These are phyloP conservation scores for Hansenula anomala DNA, from an alignment of 1,139 yeast species.

Conservation along the genomic window DNA sequence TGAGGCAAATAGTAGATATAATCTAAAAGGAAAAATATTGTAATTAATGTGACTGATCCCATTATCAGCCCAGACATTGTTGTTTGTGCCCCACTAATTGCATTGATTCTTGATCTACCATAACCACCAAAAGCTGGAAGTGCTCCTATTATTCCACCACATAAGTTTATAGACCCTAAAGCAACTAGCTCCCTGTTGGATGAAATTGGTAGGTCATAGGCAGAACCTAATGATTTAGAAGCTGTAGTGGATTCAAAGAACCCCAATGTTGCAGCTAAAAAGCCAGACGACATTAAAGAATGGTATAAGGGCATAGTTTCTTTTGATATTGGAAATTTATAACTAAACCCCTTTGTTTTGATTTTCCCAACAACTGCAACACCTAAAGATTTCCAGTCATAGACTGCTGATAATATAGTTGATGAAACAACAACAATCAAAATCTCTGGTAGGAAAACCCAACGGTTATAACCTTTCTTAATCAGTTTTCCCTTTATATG, in stretches of 20 bases:
- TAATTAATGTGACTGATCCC: slow-evolving; percentile 67
- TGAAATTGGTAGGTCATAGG: slow-evolving; percentile 61
- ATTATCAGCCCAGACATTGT: slow-evolving; percentile 80
- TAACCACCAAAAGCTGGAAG: slow-evolving; percentile 96
- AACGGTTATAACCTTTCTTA: slow-evolving; percentile 28
- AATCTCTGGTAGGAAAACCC: slow-evolving; percentile 69
- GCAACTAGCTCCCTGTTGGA: slow-evolving; percentile 79
- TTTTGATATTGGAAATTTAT: slow-evolving; percentile 45
- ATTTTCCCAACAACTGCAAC: slow-evolving; percentile 70
- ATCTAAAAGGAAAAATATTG: slow-evolving; percentile 57
- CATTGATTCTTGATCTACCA: slow-evolving; percentile 87
- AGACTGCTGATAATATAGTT: slow-evolving; percentile 50
- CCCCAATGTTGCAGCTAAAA: slow-evolving; percentile 82
- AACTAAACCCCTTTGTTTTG: slow-evolving; percentile 35
- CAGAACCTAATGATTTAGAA: slow-evolving; percentile 70
- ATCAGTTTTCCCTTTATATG: slow-evolving; percentile 36
- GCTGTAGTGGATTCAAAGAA: slow-evolving; percentile 95
- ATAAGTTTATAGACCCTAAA: slow-evolving; percentile 69
- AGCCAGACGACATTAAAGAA: slow-evolving; percentile 48
- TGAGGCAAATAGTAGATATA: slow-evolving; percentile 71
- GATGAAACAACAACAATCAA: slow-evolving; percentile 63
- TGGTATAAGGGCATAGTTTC: slow-evolving; percentile 23
- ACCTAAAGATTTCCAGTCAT: slow-evolving; percentile 54
- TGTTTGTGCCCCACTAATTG: slow-evolving; percentile 80
- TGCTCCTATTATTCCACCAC: slow-evolving; percentile 50